Conservation (phyloP, 1,139 yeast genomes). For the Taphrina sp. region DNA sequence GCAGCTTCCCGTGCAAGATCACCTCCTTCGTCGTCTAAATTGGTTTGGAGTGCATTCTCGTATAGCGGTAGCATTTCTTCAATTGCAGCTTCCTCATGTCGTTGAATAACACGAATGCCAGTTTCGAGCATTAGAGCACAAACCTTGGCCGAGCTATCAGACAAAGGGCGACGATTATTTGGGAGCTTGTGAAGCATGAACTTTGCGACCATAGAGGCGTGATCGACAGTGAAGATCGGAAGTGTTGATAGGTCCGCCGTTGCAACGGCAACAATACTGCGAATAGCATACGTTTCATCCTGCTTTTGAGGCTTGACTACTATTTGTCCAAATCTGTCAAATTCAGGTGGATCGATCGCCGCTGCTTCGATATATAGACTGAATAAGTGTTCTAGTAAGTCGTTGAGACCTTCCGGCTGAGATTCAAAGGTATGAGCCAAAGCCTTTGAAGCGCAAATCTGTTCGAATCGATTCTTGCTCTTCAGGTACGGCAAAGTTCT, state of each 20-base stretch:
- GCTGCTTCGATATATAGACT: conserved; percentile 45
- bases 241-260: conserved; percentile 59
- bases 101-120: conserved; percentile 68
- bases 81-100: conserved; percentile 62
- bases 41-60: conserved; percentile 54
- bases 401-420: conserved; percentile 76
- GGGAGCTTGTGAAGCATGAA: conserved; percentile 44
- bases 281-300: conserved; percentile 1
- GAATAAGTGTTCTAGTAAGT: conserved; percentile 51
- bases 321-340: conserved; percentile 22
- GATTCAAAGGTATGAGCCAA: conserved; percentile 73
- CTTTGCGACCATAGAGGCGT: conserved; percentile 35
- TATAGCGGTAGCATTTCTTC: conserved; percentile 75
- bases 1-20: conserved; percentile 74
- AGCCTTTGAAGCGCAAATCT: conserved; percentile 58
- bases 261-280: conserved; percentile 52
- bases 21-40: conserved; percentile 50
- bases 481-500: conserved; percentile 55
- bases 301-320: not conserved
- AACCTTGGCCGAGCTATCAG: conserved; percentile 70
- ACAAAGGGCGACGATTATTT: conserved; percentile 53
- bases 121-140: conserved; percentile 84
- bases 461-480: conserved; percentile 54
- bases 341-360: conserved; percentile 11
- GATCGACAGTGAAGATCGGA: conserved; percentile 38